Conservation (phyloP, 75 land plant genomes). For the Selaginella moellendorffii region DNA sequence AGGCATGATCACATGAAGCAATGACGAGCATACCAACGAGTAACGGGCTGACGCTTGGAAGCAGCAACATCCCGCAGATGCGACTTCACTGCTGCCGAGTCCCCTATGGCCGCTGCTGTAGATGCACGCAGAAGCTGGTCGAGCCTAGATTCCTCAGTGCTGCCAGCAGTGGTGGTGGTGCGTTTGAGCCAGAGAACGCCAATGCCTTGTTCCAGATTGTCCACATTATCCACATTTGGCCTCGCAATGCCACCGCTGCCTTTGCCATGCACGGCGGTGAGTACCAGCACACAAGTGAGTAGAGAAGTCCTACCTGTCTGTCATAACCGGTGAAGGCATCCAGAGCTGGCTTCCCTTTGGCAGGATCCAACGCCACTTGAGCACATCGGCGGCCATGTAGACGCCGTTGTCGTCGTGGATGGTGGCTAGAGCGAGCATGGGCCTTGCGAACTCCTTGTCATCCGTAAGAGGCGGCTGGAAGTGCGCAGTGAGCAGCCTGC, state of each 20-base stretch:
- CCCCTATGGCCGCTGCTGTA: constrained; percentile 40
- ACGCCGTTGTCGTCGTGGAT: constrained; percentile 13
- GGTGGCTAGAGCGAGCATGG: neutral
- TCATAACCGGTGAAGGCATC: constrained; percentile 32
- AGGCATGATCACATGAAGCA: too few species aligned
- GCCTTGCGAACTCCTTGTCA: neutral
- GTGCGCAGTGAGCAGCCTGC: constrained; percentile 55
- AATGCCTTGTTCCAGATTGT: constrained; percentile 42
- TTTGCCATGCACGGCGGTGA: constrained; percentile 7
- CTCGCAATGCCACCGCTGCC: constrained; percentile 53
- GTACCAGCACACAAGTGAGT: neutral
- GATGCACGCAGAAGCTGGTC: constrained; percentile 81
- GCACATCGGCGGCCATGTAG: constrained; percentile 51
- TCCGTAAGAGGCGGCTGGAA: constrained; percentile 15
- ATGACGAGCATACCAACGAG: neutral
- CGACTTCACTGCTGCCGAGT: constrained; percentile 45
- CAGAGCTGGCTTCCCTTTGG: constrained; percentile 33
- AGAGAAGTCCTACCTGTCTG: constrained; percentile 42
- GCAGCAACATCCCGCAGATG: constrained; percentile 86
- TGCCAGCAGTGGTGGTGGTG: constrained; percentile 18
- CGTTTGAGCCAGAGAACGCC: constrained; percentile 14
- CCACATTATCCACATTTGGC: constrained; percentile 39
- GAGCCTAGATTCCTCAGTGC: constrained; percentile 24
- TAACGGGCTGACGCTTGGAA: constrained; percentile 39
- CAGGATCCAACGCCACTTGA: constrained; percentile 74